A percentile compares a stretch with the other conserved stretches of the same genome.
Evolutionary conservation across 305 asterid species (phyloP).

Genomic region (Rubia peregrina): DNA sequence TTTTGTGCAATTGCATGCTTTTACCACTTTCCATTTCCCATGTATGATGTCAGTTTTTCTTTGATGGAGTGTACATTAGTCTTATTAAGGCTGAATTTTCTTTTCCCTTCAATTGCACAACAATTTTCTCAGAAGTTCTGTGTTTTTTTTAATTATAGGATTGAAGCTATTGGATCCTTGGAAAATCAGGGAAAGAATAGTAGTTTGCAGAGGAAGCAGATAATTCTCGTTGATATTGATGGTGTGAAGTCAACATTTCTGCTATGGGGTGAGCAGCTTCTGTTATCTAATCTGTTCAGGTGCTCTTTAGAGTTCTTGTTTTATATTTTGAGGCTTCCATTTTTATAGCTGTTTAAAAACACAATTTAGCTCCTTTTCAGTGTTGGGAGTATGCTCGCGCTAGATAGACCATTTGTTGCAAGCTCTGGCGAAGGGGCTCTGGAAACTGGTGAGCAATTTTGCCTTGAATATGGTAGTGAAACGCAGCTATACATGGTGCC

Average conservation of each 20-base stretch:
- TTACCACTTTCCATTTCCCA: background rate
- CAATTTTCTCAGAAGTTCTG: background rate
- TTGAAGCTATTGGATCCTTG: conserved; percentile 65
- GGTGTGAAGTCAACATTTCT: conserved; percentile 51
- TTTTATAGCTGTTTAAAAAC: conserved; percentile 13
- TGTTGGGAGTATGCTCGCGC: conserved; percentile 89
- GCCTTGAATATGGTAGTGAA: conserved; percentile 86
- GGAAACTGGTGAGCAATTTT: conserved; percentile 38
- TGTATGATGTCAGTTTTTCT: background rate
- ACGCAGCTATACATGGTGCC: conserved; percentile 86
- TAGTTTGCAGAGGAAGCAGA: conserved; percentile 61
- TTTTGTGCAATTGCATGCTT: background rate
- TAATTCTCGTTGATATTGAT: conserved; percentile 69
- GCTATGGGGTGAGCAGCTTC: conserved; percentile 89
- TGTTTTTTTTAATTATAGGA: conserved; percentile 38
- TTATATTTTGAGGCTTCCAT: background rate
- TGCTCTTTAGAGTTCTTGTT: conserved; percentile 17
- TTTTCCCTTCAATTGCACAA: background rate
- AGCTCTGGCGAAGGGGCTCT: conserved; percentile 41
- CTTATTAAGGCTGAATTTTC: background rate
- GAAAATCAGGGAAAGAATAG: conserved; percentile 58
- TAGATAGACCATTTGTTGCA: conserved; percentile 75
- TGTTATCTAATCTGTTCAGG: conserved; percentile 82
- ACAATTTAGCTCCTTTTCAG: conserved; percentile 37
- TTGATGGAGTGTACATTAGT: background rate